Evolutionary conservation across 345 rosid species (phyloP).

Genomic region (Camelina neglecta): DNA sequence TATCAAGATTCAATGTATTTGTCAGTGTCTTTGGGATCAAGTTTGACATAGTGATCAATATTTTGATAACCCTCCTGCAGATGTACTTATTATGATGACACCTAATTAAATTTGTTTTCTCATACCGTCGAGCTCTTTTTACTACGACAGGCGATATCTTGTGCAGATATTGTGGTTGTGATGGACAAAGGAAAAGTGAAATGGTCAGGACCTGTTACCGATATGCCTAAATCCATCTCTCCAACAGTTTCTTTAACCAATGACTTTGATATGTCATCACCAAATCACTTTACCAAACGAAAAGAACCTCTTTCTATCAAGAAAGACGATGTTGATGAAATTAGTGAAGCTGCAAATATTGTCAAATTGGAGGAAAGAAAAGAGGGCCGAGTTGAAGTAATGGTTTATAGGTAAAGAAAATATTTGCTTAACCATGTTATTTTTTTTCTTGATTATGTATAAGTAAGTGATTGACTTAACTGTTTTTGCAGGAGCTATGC

Average conservation of each 20-base stretch:
- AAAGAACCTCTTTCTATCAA: conserved; percentile 37
- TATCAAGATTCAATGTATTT: conserved; percentile 3
- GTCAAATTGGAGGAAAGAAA: conserved; percentile 72
- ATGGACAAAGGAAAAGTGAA: conserved; percentile 77
- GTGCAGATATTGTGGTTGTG: conserved; percentile 73
- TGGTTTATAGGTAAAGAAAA: conserved; percentile 69
- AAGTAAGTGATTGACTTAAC: conserved; percentile 1
- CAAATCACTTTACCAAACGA: conserved; percentile 38
- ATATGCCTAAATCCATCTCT: conserved; percentile 57
- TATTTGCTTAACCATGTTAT: background rate
- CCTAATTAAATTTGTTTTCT: conserved; percentile 8
- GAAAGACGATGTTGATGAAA: conserved; percentile 41
- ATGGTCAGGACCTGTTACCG: conserved; percentile 78
- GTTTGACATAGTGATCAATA: background rate
- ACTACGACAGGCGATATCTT: conserved; percentile 74
- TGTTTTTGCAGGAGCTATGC: conserved; percentile 72
- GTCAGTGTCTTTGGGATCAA: background rate
- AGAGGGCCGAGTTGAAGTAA: conserved; percentile 80
- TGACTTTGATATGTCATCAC: conserved; percentile 51
- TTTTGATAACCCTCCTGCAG: background rate
- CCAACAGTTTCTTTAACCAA: conserved; percentile 52
- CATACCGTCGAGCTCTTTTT: conserved; percentile 3
- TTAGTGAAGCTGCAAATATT: conserved; percentile 56
- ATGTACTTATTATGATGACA: background rate
- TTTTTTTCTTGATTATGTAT: background rate